phyloP scores from a whole-genome alignment of 83 land plant genomes.

The Diphasiastrum complanatum region DNA sequence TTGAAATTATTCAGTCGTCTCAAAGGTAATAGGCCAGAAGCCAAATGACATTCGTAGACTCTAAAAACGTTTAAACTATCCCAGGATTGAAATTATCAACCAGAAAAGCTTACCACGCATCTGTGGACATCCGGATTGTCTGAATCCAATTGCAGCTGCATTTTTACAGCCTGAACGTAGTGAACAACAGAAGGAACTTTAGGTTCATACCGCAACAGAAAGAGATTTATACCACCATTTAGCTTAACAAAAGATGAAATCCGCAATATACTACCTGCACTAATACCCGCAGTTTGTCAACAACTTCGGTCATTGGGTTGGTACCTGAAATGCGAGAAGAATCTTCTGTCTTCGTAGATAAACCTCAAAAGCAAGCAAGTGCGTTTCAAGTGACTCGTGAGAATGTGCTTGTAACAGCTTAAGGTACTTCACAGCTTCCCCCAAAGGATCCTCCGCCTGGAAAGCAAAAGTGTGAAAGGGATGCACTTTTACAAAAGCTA shows the following conservation, averaged over 20 bases:
- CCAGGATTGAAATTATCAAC: neutral
- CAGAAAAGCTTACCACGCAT: slow-evolving; percentile 56
- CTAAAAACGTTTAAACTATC: too few species aligned
- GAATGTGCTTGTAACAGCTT: slow-evolving; percentile 84
- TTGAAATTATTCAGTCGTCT: too few species aligned
- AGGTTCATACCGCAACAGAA: neutral
- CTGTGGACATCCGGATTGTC: slow-evolving; percentile 78
- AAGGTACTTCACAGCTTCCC: slow-evolving; percentile 87
- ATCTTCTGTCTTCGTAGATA: slow-evolving; percentile 79
- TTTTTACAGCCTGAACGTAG: slow-evolving; percentile 69
- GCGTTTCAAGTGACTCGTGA: slow-evolving; percentile 66
- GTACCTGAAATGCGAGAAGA: slow-evolving; percentile 91
- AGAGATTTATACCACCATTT: neutral
- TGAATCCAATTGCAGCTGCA: slow-evolving; percentile 53
- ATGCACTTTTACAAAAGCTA: neutral
- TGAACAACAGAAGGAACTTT: neutral
- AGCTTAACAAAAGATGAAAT: neutral
- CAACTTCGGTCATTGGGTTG: neutral
- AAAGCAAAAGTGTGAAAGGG: neutral
- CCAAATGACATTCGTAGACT: slow-evolving; percentile 4
- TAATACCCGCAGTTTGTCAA: neutral
- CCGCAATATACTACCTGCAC: neutral
- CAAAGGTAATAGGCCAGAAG: too few species aligned
- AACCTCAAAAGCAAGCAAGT: slow-evolving; percentile 86
- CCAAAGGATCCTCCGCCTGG: slow-evolving; percentile 87